Percentiles rank a stretch among this genome's conserved stretches.
Evolutionary conservation across 768 basidiomycete species (phyloP).

Genomic region (Naganishia randhawae): DNA sequence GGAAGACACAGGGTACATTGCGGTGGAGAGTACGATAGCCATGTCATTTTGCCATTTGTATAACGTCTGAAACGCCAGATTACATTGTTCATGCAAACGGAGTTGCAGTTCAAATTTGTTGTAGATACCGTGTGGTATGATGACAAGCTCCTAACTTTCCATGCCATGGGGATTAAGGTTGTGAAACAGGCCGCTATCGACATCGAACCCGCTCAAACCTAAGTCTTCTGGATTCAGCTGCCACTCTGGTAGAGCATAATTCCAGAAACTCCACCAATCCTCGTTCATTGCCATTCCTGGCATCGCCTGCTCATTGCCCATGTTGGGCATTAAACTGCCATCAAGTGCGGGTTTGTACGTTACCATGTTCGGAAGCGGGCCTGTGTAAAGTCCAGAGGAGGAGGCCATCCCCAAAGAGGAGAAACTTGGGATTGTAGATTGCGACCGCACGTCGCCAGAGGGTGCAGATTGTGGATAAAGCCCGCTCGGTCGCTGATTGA

Average conservation of each 20-base stretch:
- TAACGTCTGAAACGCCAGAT: no score
- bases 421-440: not conserved
- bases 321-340: not conserved
- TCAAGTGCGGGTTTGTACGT: not conserved
- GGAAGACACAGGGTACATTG: conserved; percentile 28
- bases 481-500: not conserved
- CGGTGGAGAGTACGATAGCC: conserved; percentile 24
- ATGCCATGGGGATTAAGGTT: not conserved
- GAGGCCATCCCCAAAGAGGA: not conserved
- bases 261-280: not conserved
- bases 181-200: not conserved
- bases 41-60: conserved; percentile 28
- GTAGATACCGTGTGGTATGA: not conserved
- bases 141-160: no score
- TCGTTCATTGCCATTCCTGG: not conserved
- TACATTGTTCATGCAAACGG: no score
- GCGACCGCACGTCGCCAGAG: not conserved
- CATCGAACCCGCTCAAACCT: not conserved
- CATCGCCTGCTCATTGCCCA: not conserved
- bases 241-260: not conserved
- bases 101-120: no score
- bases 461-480: not conserved
- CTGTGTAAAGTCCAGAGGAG: not conserved
- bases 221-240: not conserved
- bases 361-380: not conserved